phyloP scores from a whole-genome alignment of 371 early-diverging fungal genomes.

The Amoeboradix gromovi region DNA sequence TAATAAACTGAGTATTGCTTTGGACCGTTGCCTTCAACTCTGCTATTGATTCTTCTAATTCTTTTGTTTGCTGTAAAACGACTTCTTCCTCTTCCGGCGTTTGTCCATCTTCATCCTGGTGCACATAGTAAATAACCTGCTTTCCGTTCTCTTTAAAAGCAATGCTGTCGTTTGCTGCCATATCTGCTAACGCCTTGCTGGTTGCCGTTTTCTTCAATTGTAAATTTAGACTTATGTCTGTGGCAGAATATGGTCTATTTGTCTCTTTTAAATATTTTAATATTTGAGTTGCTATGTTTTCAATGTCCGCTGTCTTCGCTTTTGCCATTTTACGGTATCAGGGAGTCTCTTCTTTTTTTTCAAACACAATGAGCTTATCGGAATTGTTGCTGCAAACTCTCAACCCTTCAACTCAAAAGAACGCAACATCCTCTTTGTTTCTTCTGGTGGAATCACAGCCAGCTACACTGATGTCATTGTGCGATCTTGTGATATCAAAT shows the following conservation, averaged over 20 bases:
- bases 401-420: neutral
- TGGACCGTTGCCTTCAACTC: neutral
- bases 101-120: neutral
- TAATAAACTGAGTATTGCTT: neutral
- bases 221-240: slow-evolving; percentile 22
- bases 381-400: neutral
- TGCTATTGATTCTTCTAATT: neutral
- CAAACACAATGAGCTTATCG: neutral
- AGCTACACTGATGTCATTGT: neutral
- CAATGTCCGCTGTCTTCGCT: neutral
- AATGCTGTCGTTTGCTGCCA: neutral
- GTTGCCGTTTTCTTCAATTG: slow-evolving; percentile 9
- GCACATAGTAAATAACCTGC: neutral
- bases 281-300: slow-evolving; percentile 2
- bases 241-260: slow-evolving; percentile 23
- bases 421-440: neutral
- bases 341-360: neutral
- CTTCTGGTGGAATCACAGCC: neutral
- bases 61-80: neutral
- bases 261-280: slow-evolving; percentile 12
- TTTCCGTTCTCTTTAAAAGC: neutral
- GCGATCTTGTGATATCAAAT: neutral
- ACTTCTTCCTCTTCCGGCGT: neutral
- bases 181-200: neutral
- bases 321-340: too few species aligned